These are phyloP conservation scores for Penicillium aurantiogriseum DNA, from an alignment of 2,329 filamentous ascomycete species.

Conservation along the genomic window DNA sequence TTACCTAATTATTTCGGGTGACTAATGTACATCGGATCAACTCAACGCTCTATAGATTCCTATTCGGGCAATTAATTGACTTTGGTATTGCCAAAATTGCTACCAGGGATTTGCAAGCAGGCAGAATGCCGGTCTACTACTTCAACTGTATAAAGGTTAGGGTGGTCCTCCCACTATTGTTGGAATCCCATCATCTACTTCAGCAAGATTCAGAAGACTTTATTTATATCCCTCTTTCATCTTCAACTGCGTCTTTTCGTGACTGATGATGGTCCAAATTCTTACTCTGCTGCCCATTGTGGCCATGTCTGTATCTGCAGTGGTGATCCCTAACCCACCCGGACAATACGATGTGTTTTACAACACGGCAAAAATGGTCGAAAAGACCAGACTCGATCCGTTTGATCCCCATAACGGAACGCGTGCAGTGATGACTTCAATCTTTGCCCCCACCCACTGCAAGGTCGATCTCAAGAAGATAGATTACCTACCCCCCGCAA, in stretches of 20 bases:
- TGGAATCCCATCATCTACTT: neutral
- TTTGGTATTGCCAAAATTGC: neutral
- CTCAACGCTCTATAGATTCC: neutral
- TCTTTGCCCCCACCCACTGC: slow-evolving; percentile 25
- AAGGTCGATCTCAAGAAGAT: slow-evolving; percentile 4
- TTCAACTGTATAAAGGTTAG: neutral
- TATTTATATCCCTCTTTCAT: neutral
- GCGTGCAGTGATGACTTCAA: slow-evolving; percentile 30
- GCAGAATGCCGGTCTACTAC: neutral
- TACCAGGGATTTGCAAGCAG: neutral
- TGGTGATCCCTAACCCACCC: neutral
- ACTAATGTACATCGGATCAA: neutral
- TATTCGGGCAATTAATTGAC: neutral
- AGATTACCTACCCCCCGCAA: slow-evolving; percentile 31
- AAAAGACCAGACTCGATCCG: slow-evolving; percentile 27
- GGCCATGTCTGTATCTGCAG: neutral
- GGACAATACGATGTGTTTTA: slow-evolving; percentile 10
- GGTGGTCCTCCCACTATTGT: neutral
- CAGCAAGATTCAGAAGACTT: neutral
- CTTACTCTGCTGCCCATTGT: neutral
- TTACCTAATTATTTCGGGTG: neutral
- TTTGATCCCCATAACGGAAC: slow-evolving; percentile 20
- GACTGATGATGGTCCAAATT: neutral
- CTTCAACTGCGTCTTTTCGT: neutral
- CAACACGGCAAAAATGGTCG: slow-evolving; percentile 13